phyloP scores from a whole-genome alignment of 371 early-diverging fungal genomes.

The Blakeslea trispora region DNA sequence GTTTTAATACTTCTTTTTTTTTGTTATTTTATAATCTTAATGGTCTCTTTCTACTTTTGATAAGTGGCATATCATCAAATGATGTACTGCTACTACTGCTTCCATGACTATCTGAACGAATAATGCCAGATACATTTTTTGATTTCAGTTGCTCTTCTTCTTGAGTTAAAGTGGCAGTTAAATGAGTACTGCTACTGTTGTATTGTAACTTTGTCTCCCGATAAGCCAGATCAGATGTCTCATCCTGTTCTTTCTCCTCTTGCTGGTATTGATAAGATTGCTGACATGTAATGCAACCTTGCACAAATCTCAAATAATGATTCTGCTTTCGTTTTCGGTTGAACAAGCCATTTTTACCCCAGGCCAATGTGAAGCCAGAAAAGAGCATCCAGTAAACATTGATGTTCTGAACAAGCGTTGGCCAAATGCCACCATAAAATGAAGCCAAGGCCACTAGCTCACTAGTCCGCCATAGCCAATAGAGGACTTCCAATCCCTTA shows the following conservation, averaged over 20 bases:
- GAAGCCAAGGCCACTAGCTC: constrained; percentile 34
- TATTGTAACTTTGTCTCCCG: background rate
- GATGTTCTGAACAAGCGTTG: constrained; percentile 28
- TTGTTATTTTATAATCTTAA: background rate
- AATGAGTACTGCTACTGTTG: background rate
- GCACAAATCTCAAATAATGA: background rate
- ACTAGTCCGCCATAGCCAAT: constrained; percentile 43
- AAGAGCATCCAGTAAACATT: background rate
- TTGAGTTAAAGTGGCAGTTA: background rate
- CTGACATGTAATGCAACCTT: background rate
- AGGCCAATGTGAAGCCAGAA: background rate
- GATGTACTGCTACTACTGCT: background rate
- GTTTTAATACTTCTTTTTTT: background rate
- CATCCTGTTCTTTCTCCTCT: background rate
- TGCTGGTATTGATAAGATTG: background rate
- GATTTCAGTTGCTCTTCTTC: background rate
- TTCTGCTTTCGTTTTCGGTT: background rate
- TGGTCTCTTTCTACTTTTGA: background rate
- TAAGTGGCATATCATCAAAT: background rate
- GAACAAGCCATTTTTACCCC: background rate
- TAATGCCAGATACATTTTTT: background rate
- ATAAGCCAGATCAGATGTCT: background rate
- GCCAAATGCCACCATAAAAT: constrained; percentile 48
- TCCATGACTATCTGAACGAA: background rate
- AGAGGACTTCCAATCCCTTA: constrained; percentile 26